These are phyloP conservation scores for Sicyos baderoa DNA, from an alignment of 306 rosid species.

Conservation along the genomic window DNA sequence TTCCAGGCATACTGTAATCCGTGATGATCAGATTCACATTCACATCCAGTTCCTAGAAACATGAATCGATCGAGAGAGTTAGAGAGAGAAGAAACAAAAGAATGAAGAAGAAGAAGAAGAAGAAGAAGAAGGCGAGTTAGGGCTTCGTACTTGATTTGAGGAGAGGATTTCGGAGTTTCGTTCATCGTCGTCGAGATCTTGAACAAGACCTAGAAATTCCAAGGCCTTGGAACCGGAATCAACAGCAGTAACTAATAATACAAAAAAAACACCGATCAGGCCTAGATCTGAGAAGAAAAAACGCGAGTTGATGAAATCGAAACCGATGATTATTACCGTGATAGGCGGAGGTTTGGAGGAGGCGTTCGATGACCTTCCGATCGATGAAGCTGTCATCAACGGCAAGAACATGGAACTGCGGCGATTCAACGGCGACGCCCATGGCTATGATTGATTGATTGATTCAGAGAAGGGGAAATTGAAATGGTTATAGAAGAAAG, in stretches of 20 bases:
- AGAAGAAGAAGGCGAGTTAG: not conserved
- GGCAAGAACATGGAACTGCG: constrained; percentile 74
- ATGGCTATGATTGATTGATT: constrained; percentile 22
- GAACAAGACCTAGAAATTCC: constrained; percentile 55
- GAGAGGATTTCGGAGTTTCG: constrained; percentile 18
- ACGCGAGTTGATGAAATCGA: too few species aligned
- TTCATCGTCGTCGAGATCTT: constrained; percentile 22
- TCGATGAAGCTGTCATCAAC: constrained; percentile 85
- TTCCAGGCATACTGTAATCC: constrained; percentile 90
- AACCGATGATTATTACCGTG: constrained; percentile 42
- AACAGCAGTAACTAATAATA: constrained; percentile 54
- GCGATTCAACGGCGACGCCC: constrained; percentile 42
- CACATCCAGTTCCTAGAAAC: constrained; percentile 41
- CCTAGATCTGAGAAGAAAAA: not conserved
- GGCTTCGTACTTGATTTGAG: constrained; percentile 27
- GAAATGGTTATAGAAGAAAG: not conserved
- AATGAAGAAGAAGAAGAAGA: not conserved
- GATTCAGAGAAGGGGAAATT: not conserved
- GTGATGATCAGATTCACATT: constrained; percentile 77
- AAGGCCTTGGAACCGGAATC: constrained; percentile 78
- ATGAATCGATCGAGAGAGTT: constrained; percentile 1
- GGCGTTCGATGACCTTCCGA: constrained; percentile 71
- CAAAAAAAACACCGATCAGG: constrained; percentile 7
- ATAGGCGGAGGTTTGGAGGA: constrained; percentile 72
- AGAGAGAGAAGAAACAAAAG: constrained; percentile 15